These are phyloP conservation scores for apple (Malus domestica) DNA, from an alignment of 306 rosid genomes.

Conservation along the genomic window DNA sequence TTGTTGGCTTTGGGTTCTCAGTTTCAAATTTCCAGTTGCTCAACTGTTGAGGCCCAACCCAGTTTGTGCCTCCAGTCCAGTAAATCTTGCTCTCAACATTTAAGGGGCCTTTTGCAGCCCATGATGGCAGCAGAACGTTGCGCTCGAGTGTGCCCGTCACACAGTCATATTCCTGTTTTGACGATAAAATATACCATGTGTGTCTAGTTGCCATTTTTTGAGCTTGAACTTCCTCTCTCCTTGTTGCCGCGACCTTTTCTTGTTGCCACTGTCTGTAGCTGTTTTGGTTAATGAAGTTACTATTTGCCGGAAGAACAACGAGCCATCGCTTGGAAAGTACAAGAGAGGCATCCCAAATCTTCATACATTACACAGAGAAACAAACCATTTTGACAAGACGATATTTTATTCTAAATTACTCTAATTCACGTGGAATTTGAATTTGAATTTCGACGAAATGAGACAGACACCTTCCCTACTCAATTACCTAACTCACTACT, in stretches of 20 bases:
- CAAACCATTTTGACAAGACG: too few species aligned
- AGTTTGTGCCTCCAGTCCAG: neutral
- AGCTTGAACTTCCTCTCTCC: neutral
- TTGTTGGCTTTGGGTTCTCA: neutral
- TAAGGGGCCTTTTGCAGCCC: neutral
- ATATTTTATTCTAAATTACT: too few species aligned
- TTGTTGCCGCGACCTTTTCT: neutral
- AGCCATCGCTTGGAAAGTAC: neutral
- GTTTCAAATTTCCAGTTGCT: neutral
- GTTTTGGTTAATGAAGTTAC: neutral
- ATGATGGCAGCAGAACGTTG: neutral
- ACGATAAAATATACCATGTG: neutral
- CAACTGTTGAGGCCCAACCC: neutral
- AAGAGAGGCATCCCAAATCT: neutral
- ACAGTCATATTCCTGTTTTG: neutral
- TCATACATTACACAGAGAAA: neutral
- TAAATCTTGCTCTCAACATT: neutral
- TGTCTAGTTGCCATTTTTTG: neutral
- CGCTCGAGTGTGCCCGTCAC: neutral
- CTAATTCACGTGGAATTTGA: too few species aligned
- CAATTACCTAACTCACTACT: too few species aligned
- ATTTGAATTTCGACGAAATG: too few species aligned
- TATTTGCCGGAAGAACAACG: neutral
- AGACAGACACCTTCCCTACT: fast-evolving
- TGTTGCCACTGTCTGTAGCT: neutral